These are phyloP conservation scores for Hypoxylon sp. DNA, from an alignment of 2,329 filamentous ascomycete genomes.

Conservation along the genomic window DNA sequence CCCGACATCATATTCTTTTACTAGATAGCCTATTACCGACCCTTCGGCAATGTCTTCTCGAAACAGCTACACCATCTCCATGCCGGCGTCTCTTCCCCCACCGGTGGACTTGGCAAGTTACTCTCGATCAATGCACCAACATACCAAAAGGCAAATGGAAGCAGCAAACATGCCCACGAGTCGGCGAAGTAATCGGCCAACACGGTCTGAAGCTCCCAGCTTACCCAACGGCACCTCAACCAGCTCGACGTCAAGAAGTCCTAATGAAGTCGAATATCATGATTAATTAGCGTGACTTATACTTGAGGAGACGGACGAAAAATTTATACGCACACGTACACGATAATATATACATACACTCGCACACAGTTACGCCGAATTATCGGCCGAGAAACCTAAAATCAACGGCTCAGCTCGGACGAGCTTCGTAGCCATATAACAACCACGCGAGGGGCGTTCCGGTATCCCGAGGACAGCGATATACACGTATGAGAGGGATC, in stretches of 20 bases:
- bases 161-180: conserved; percentile 64
- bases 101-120: conserved; percentile 61
- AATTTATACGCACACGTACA: conserved; percentile 3
- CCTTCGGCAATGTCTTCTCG: conserved; percentile 50
- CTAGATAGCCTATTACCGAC: conserved; percentile 7
- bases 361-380: conserved; percentile 5
- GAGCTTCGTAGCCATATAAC: conserved; percentile 28
- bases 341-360: conserved; percentile 16
- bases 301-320: not conserved
- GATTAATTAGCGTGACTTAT: conserved; percentile 39
- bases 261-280: conserved; percentile 50
- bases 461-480: conserved; percentile 24
- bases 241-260: conserved; percentile 39
- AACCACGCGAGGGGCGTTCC: conserved; percentile 31
- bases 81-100: conserved; percentile 50
- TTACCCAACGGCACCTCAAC: conserved; percentile 51
- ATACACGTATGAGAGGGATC: conserved; percentile 17
- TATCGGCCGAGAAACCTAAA: conserved; percentile 11
- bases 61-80: conserved; percentile 47
- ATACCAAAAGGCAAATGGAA: conserved; percentile 78
- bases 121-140: conserved; percentile 73
- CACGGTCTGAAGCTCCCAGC: conserved; percentile 37
- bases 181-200: conserved; percentile 49
- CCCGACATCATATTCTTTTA: conserved; percentile 24
- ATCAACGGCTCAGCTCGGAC: conserved; percentile 24